phyloP scores from a whole-genome alignment of 208 protist species.

The Sergeia podlipaevii region DNA sequence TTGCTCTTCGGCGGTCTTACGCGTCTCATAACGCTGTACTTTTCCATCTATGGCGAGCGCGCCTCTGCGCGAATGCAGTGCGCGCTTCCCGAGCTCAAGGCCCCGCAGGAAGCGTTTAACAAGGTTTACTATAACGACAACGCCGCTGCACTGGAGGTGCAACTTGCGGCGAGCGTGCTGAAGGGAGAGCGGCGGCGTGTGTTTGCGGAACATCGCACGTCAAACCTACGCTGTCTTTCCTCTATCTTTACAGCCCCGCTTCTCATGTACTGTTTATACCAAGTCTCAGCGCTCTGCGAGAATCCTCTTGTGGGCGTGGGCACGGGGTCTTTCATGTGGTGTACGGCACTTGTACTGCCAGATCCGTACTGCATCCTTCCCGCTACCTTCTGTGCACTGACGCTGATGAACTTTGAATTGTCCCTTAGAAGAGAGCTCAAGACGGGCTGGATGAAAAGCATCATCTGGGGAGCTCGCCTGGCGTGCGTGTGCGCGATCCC shows the following conservation, averaged over 20 bases:
- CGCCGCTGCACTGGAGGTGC: conserved; percentile 68
- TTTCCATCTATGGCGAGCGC: conserved; percentile 85
- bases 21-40: conserved; percentile 57
- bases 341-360: conserved; percentile 56
- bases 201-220: conserved; percentile 70
- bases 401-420: conserved; percentile 85
- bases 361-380: conserved; percentile 76
- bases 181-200: conserved; percentile 74
- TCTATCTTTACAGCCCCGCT: conserved; percentile 64
- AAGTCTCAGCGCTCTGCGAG: conserved; percentile 56
- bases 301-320: conserved; percentile 52
- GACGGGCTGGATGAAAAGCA: conserved; percentile 68
- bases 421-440: conserved; percentile 67
- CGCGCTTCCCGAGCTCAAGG: conserved; percentile 60
- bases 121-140: conserved; percentile 69
- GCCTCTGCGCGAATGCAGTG: conserved; percentile 71
- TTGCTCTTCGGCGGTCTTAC: conserved; percentile 46
- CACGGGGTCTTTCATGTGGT: conserved; percentile 75
- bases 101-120: conserved; percentile 70
- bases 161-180: conserved; percentile 61
- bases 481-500: conserved; percentile 67
- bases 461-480: conserved; percentile 79
- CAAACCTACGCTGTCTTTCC: conserved; percentile 59
- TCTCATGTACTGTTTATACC: conserved; percentile 54
- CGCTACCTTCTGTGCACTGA: conserved; percentile 46